Conservation (phyloP, 352 stramenopile genomes). For the Globisporangium perplexum region DNA sequence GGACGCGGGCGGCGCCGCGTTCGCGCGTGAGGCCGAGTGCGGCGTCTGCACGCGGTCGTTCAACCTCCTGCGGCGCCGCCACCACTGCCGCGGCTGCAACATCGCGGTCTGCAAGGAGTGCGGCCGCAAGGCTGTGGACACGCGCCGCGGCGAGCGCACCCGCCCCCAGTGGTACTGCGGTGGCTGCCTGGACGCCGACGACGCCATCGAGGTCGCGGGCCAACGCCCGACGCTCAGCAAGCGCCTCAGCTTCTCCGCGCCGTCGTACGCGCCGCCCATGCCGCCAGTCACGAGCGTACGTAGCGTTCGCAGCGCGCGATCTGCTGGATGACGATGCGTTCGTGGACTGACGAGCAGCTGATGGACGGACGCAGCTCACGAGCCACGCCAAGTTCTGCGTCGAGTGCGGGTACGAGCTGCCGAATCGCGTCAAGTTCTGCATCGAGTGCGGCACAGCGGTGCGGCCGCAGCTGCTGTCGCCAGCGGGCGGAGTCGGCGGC, state of each 20-base stretch:
- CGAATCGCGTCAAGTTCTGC: conserved; percentile 76
- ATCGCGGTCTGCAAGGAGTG: conserved; percentile 84
- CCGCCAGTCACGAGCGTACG: conserved; percentile 46
- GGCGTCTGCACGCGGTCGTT: conserved; percentile 74
- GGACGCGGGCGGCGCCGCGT: conserved; percentile 25
- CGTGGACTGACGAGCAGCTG: not conserved
- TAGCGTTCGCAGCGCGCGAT: conserved; percentile 3
- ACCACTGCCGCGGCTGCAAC: conserved; percentile 83
- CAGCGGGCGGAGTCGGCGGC: conserved; percentile 22
- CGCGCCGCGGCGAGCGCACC: conserved; percentile 37
- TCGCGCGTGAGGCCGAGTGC: conserved; percentile 70
- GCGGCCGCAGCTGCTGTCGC: conserved; percentile 45
- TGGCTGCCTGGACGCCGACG: conserved; percentile 57
- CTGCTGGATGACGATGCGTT: not conserved
- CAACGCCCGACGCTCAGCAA: conserved; percentile 42
- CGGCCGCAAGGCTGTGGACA: conserved; percentile 69
- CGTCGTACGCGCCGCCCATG: conserved; percentile 24
- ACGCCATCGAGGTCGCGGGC: conserved; percentile 59
- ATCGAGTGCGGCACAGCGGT: conserved; percentile 81
- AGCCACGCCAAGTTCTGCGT: conserved; percentile 79
- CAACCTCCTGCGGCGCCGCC: conserved; percentile 72
- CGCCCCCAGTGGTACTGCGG: conserved; percentile 80
- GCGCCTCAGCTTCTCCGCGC: conserved; percentile 55
- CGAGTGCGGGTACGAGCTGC: conserved; percentile 79
- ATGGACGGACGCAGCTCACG: conserved; percentile 24